These are phyloP conservation scores for Russula emetica DNA, from an alignment of 768 basidiomycete species.

Conservation along the genomic window DNA sequence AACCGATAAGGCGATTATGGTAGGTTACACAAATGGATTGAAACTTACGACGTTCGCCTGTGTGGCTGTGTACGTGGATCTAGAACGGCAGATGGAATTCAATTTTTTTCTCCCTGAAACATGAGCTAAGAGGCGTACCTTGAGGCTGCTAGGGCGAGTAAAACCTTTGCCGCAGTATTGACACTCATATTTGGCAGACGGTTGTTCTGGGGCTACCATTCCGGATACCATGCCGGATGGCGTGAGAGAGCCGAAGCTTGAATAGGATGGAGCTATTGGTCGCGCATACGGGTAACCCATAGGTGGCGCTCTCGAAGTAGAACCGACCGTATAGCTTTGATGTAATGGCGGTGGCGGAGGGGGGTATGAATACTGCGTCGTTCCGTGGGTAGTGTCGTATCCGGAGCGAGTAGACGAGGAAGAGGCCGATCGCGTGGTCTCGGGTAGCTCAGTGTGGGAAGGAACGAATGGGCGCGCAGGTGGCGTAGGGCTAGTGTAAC, in stretches of 20 bases:
- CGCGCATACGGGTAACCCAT: conserved; percentile 17
- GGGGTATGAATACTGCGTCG: conserved; percentile 9
- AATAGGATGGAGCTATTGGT: conserved; percentile 6
- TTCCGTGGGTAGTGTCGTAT: conserved; percentile 2
- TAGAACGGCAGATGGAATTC: conserved; percentile 33
- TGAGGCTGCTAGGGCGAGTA: conserved; percentile 78
- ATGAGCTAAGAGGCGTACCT: conserved; percentile 40
- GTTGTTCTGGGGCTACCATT: conserved; percentile 21
- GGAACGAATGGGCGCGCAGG: conserved; percentile 12
- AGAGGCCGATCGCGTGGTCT: conserved; percentile 4
- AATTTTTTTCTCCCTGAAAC: conserved; percentile 4
- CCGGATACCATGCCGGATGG: conserved; percentile 19
- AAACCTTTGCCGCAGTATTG: conserved; percentile 76
- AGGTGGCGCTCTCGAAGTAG: conserved; percentile 4
- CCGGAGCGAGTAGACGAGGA: conserved; percentile 1
- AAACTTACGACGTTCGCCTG: conserved; percentile 75
- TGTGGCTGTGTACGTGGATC: conserved; percentile 84
- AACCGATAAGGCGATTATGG: conserved; percentile 18
- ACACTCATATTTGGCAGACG: conserved; percentile 67
- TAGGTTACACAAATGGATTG: conserved; percentile 2
- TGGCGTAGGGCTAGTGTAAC: conserved; percentile 5
- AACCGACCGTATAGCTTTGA: conserved; percentile 4
- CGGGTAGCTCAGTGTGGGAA: conserved; percentile 6
- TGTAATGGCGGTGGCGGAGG: conserved; percentile 12
- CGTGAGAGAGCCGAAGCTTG: background rate